These are phyloP conservation scores for Paradendryphiella salina DNA, from an alignment of 2,329 filamentous ascomycete species.

Conservation along the genomic window DNA sequence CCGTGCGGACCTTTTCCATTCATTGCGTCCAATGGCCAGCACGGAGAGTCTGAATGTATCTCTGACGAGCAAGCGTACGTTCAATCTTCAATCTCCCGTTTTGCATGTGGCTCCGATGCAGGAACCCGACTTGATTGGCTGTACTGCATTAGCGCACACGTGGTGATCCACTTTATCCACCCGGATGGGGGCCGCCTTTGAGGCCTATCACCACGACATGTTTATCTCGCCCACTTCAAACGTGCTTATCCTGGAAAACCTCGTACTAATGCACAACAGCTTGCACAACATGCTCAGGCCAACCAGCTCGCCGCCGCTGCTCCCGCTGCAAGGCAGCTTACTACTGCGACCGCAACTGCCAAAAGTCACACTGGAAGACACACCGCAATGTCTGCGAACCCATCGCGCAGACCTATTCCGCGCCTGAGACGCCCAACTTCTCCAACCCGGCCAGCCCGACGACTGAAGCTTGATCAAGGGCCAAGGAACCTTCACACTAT, in stretches of 20 bases:
- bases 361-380: conserved; percentile 56
- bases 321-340: conserved; percentile 52
- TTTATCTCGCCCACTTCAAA: neutral
- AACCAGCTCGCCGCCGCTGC: conserved; percentile 44
- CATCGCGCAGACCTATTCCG: conserved; percentile 27
- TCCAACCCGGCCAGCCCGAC: conserved; percentile 33
- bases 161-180: conserved; percentile 21
- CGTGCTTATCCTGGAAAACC: neutral
- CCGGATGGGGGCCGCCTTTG: conserved; percentile 9
- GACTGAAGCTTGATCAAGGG: conserved; percentile 20
- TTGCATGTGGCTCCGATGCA: conserved; percentile 29
- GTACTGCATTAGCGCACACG: conserved; percentile 20
- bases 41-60: conserved; percentile 31
- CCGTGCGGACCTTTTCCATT: conserved; percentile 30
- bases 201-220: conserved; percentile 10
- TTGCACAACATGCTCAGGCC: conserved; percentile 32
- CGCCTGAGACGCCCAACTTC: conserved; percentile 32
- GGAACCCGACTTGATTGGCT: conserved; percentile 29
- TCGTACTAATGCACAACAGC: conserved; percentile 20
- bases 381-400: conserved; percentile 54
- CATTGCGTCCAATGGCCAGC: conserved; percentile 30
- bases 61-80: conserved; percentile 33
- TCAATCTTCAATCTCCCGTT: conserved; percentile 6
- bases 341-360: conserved; percentile 59
- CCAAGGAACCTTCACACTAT: neutral